Conservation (phyloP, 495 filamentous ascomycete species). For the Achaetomiella virescens region DNA sequence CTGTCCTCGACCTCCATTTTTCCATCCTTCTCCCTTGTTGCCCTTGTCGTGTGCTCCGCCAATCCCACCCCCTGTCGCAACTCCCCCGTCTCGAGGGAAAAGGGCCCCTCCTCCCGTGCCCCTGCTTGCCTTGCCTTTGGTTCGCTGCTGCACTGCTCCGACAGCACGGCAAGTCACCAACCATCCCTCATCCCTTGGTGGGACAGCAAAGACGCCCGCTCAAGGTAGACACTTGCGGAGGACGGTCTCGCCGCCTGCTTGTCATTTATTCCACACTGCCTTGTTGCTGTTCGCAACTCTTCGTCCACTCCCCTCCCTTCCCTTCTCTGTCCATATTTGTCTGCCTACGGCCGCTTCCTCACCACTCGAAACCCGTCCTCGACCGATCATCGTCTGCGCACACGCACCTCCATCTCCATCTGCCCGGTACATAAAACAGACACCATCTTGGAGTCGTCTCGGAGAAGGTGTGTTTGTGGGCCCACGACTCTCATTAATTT, state of each 20-base stretch:
- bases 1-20: not conserved
- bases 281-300: not conserved
- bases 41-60: constrained; percentile 9
- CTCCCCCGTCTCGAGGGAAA: constrained; percentile 21
- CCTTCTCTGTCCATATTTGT: not conserved
- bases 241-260: not conserved
- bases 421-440: not conserved
- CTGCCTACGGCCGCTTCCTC: no score
- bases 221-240: not conserved
- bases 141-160: constrained; percentile 4
- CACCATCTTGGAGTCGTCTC: not conserved
- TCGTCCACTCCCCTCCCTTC: no score
- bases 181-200: constrained; percentile 11
- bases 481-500: constrained; percentile 13
- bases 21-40: not conserved
- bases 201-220: constrained; percentile 4
- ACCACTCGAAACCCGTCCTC: no score
- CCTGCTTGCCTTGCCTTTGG: not conserved
- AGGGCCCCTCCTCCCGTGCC: constrained; percentile 15
- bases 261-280: constrained; percentile 1
- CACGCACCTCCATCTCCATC: not conserved
- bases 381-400: no score
- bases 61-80: constrained; percentile 18
- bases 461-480: constrained; percentile 1
- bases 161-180: constrained; percentile 8